Evolutionary conservation across 768 basidiomycete species (phyloP), one percentile per base, ranked within the genome.

Genomic region (Suillus weaverae): DNA sequence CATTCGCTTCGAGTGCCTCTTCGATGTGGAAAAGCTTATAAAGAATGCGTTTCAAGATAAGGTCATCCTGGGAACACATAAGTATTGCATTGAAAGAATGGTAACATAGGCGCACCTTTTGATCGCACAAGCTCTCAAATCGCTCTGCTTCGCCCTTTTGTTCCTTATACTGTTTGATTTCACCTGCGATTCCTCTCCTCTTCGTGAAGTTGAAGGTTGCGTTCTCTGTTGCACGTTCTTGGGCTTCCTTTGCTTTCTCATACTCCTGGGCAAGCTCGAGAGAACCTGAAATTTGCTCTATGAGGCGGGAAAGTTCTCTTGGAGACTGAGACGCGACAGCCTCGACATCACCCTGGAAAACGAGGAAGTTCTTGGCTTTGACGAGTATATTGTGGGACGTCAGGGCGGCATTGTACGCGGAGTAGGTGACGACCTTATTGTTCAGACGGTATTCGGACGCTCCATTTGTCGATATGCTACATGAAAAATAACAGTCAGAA

Each of bases 311-410:
- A 26, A 99, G 86, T 70, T 97, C 95, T 64, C 89, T 89, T 18
- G 97, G 87, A 1, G 92, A 95, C 70, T 99, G 97, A 3, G 93
- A 92, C 0, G 97, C 97, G 39, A 99, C 94, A 2, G 95, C 94
- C 78, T 99, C 97, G 38, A 99, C 97, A 73, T 99, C 97, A 60
- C 97, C 97, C 73, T 99, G 97, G 80, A 99, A 99, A 13, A 99
- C 97, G 61, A 99, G 89, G 72, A 99, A 99, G 80, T 99, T 99
- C 81, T 98, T 98, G 14, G 97, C 97, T 79, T 97, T 98, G 72
- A 99, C 95, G 55, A 99, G 91, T 72, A 99, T 94, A 72, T 98
- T 97, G 71, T 97, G 95, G 8, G 84, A 81, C 63, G 91, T 84
- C 32, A 99, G 89, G 14, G 93, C 91, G 6, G 89, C 82, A 66